Percentiles rank a stretch among this genome's conserved stretches.
Evolutionary conservation across 2,329 filamentous ascomycete species (phyloP).

Genomic region (Neofusicoccum parvum): DNA sequence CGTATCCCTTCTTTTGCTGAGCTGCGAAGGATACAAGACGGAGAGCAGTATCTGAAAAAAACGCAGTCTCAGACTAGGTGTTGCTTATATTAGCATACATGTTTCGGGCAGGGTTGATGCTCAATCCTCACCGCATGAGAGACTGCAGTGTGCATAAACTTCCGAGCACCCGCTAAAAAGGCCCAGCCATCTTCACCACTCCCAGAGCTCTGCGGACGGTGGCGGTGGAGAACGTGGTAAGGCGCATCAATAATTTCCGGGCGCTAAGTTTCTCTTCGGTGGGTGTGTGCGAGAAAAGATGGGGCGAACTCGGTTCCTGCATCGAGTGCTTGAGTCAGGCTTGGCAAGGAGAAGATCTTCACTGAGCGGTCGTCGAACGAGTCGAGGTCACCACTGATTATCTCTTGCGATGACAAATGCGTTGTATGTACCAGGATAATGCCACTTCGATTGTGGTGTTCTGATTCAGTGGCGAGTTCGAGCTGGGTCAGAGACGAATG

Average conservation of each 20-base stretch:
- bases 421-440: no score
- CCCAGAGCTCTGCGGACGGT: not conserved
- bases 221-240: not conserved
- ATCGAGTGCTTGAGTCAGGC: not conserved
- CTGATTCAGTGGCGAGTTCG: not conserved
- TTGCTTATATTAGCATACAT: no score
- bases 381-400: no score
- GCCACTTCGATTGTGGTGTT: not conserved
- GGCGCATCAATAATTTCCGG: not conserved
- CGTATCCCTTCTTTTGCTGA: no score
- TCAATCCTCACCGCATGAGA: not conserved
- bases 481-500: not conserved
- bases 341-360: not conserved
- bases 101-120: no score
- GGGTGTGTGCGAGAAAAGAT: not conserved
- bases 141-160: not conserved
- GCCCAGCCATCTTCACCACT: not conserved
- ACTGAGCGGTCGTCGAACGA: not conserved
- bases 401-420: no score
- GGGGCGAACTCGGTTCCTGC: slow-evolving; percentile 12
- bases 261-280: not conserved
- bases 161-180: not conserved
- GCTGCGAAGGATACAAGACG: no score
- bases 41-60: no score
- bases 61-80: no score